These are phyloP conservation scores for Clavulina sp. DNA, from an alignment of 768 basidiomycete species.

Conservation along the genomic window DNA sequence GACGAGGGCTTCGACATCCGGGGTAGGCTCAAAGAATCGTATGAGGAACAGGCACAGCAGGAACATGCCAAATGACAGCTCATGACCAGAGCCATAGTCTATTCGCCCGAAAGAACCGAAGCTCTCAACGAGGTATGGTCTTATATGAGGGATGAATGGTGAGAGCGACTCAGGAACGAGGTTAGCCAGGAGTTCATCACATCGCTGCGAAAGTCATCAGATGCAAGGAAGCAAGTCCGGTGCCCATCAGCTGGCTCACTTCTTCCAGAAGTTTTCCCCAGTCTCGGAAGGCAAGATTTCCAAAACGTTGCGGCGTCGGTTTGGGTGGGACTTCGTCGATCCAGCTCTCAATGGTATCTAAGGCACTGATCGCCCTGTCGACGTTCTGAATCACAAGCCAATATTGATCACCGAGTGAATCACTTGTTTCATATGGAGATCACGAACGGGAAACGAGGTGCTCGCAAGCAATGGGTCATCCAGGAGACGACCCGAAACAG, in stretches of 20 bases:
- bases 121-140: slow-evolving; percentile 61
- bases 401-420: too few species aligned
- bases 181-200: slow-evolving; percentile 28
- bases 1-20: slow-evolving; percentile 41
- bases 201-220: not conserved
- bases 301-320: slow-evolving; percentile 65
- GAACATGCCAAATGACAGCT: slow-evolving; percentile 71
- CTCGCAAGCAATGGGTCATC: slow-evolving; percentile 1
- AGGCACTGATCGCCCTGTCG: slow-evolving; percentile 30
- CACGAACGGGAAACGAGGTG: too few species aligned
- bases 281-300: slow-evolving; percentile 75
- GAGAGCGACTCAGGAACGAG: slow-evolving; percentile 32
- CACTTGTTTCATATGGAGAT: too few species aligned
- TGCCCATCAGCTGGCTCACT: slow-evolving; percentile 25
- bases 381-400: slow-evolving; percentile 15
- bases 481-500: slow-evolving; percentile 49
- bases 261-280: slow-evolving; percentile 70
- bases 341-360: slow-evolving; percentile 55
- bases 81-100: slow-evolving; percentile 96
- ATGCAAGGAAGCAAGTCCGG: slow-evolving; percentile 2
- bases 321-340: slow-evolving; percentile 66
- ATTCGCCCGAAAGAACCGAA: slow-evolving; percentile 84
- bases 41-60: slow-evolving; percentile 54
- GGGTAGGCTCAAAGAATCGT: slow-evolving; percentile 40
- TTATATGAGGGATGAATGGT: slow-evolving; percentile 40